phyloP scores from a whole-genome alignment of 176 grass and related monocot genomes.

The Phyllostachys edulis region DNA sequence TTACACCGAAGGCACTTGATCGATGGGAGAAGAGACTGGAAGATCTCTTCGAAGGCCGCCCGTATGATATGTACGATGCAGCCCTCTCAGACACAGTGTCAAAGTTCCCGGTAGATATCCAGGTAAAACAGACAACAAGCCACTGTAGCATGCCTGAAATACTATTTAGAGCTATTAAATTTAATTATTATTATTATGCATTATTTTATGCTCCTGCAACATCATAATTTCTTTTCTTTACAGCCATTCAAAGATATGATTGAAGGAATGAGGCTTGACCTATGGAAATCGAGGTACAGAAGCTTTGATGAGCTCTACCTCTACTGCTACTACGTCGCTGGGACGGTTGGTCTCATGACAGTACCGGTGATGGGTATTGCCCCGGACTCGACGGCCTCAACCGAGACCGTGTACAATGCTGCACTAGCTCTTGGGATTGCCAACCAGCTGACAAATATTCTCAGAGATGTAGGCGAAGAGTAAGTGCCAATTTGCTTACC shows the following conservation, averaged over 20 bases:
- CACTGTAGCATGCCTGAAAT: not conserved
- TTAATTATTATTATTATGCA: not conserved
- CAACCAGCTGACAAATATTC: constrained; percentile 97
- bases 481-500: constrained; percentile 37
- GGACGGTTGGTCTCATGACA: constrained; percentile 90
- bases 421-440: constrained; percentile 88
- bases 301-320: constrained; percentile 94
- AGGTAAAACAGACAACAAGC: constrained; percentile 43
- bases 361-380: constrained; percentile 97
- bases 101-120: constrained; percentile 84
- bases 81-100: constrained; percentile 72
- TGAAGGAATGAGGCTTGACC: constrained; percentile 91
- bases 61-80: constrained; percentile 87
- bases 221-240: not conserved
- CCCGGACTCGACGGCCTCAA: constrained; percentile 68
- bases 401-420: constrained; percentile 74
- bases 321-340: constrained; percentile 97
- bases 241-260: constrained; percentile 99
- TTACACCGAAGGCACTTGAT: constrained; percentile 79
- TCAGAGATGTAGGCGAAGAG: constrained; percentile 97
- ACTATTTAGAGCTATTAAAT: not conserved
- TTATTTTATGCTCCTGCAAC: not conserved
- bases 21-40: constrained; percentile 83
- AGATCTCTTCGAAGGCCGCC: constrained; percentile 72
- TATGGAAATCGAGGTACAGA: constrained; percentile 83